Base-by-base conservation (phyloP, 306 rosid species). In the Pyrus communis region DNA sequence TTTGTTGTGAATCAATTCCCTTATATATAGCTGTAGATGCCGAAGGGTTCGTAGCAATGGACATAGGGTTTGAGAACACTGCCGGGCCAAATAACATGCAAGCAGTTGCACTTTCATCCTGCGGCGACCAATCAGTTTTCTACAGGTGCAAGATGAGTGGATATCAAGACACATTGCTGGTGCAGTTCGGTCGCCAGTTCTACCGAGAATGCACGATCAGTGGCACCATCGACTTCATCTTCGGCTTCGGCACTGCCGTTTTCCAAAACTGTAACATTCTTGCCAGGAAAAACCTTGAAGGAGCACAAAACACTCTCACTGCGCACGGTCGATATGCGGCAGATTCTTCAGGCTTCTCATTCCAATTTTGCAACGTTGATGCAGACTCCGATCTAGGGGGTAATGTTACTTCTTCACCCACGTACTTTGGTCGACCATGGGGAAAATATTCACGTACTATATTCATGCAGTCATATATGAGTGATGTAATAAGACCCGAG, bases 401-500 rank as follows among this genome's bases (percentile, higher is more conserved):
- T 7, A 25, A 58, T 18, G 14, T 58, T 22, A 57, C 11, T 12
- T 18, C 55, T 13, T 9, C 67, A 21, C 43, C 43, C 1, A 76
- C 59, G 17, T 78, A 78, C 72, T 59, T 78, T 3, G 78, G 78
- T 35, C 67, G 68, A 4, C 71, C 68, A 1, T 79, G 82, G 82
- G 73, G 73, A 0, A 21, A 4, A 10, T 72, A 46, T 68, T 74
- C 82, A 21, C 46, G 69, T 21, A 65, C 82, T 1, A 35, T 79
- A 1, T 71, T 79, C 58, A 78, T 78, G 73, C 57, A 78, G 31
- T 49, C 73, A 7, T 23, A 6, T 14, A 42, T 67, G 3, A 45
- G 28, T 31, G 21, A 45, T 31, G 28, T 54, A 10, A 12, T 71
- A 71, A n/a, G 5, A 10, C 46, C 75, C 1, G 11, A 71, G 28